Evolutionary conservation across 2,329 filamentous ascomycete species (phyloP).

Genomic region (Fusarium illudens): DNA sequence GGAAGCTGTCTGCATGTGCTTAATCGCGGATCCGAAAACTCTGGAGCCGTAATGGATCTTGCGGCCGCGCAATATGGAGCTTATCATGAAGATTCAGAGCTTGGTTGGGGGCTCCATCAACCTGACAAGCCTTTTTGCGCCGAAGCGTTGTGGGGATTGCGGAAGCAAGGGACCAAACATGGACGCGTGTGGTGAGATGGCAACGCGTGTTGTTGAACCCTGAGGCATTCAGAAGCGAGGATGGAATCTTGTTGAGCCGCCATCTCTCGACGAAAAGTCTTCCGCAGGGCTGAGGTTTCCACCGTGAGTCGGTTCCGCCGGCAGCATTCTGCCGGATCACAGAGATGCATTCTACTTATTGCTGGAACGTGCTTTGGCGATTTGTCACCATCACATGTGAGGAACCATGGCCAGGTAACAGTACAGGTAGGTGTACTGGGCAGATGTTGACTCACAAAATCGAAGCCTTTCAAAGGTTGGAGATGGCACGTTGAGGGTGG

Average conservation of each 20-base stretch:
- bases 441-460: conserved; percentile 4
- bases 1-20: not conserved
- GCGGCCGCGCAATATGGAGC: conserved; percentile 1
- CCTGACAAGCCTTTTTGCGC: conserved; percentile 5
- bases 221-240: not conserved
- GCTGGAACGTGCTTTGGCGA: not conserved
- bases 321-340: not conserved
- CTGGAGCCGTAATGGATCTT: not conserved
- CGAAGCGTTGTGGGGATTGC: conserved; percentile 9
- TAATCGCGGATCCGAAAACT: not conserved
- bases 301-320: not conserved
- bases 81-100: conserved; percentile 12
- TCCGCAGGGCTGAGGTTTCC: not conserved
- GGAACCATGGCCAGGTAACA: not conserved
- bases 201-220: not conserved
- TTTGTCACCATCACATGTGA: conserved; percentile 20
- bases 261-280: not conserved
- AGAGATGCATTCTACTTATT: not conserved
- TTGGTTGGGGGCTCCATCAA: conserved; percentile 6
- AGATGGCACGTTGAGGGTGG: conserved; percentile 5
- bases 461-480: not conserved
- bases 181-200: not conserved
- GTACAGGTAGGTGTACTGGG: not conserved
- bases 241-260: not conserved
- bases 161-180: conserved; percentile 1